phyloP scores from a whole-genome alignment of 306 rosid genomes.

The Prunus campanulata region DNA sequence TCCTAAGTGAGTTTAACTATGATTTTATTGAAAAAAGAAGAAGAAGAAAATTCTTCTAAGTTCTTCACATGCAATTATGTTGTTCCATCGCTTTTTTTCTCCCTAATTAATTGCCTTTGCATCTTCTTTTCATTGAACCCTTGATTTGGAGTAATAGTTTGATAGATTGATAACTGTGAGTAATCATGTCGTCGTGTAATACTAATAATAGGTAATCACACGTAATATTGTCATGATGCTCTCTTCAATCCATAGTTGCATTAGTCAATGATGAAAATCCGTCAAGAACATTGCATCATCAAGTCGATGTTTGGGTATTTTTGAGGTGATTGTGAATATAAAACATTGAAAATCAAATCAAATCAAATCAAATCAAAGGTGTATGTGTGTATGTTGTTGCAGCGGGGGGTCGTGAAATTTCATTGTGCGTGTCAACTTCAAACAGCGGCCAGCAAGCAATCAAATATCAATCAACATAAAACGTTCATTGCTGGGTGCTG shows the following conservation, averaged over 20 bases:
- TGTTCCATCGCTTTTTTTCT: neutral
- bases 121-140: too few relatives aligned
- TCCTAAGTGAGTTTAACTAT: too few relatives aligned
- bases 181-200: too few relatives aligned
- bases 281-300: neutral
- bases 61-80: neutral
- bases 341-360: neutral
- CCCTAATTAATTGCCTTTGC: neutral
- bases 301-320: neutral
- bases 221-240: neutral
- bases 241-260: neutral
- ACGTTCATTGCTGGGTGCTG: neutral
- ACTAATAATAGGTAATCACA: too few relatives aligned
- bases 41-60: too few relatives aligned
- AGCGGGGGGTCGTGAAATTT: neutral
- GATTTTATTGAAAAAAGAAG: too few relatives aligned
- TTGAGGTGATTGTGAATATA: too few relatives aligned
- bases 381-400: neutral
- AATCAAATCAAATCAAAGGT: neutral
- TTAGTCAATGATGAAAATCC: neutral
- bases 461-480: neutral
- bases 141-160: too few relatives aligned
- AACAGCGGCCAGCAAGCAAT: too few relatives aligned
- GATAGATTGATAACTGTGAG: neutral
- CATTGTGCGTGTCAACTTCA: neutral